These are phyloP conservation scores for Thymus mandschuricus DNA, from an alignment of 257 asterid species.

Conservation along the genomic window DNA sequence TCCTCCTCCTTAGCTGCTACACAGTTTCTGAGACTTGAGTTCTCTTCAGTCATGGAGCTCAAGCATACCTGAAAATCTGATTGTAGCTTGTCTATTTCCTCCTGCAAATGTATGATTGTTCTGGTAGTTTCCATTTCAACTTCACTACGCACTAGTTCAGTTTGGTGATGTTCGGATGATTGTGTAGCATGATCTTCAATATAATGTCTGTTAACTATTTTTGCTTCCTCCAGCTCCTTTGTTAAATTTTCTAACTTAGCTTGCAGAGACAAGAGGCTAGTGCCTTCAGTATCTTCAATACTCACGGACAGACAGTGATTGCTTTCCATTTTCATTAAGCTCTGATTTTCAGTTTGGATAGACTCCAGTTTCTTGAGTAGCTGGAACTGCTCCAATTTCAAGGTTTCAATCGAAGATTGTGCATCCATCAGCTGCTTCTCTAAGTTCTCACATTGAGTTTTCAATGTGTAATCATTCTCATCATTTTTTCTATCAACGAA, in stretches of 20 bases:
- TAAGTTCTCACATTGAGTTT: slow-evolving; percentile 41
- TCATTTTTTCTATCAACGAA: slow-evolving; percentile 31
- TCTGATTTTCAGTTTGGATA: slow-evolving; percentile 47
- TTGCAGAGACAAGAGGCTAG: slow-evolving; percentile 42
- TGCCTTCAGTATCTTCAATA: slow-evolving; percentile 38
- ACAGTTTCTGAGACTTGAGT: slow-evolving; percentile 50
- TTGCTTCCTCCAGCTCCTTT: slow-evolving; percentile 53
- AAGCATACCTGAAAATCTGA: slow-evolving; percentile 56
- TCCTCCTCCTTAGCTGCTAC: slow-evolving; percentile 69
- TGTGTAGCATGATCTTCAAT: slow-evolving; percentile 48
- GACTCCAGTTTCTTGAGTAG: slow-evolving; percentile 53
- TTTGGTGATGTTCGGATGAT: slow-evolving; percentile 48
- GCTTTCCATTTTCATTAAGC: slow-evolving; percentile 37
- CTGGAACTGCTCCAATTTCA: slow-evolving; percentile 55
- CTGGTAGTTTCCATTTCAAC: slow-evolving; percentile 72
- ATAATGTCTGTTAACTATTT: slow-evolving; percentile 43
- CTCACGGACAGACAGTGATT: slow-evolving; percentile 32
- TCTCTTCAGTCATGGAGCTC: slow-evolving; percentile 67
- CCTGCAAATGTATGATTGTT: slow-evolving; percentile 69
- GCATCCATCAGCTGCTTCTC: slow-evolving; percentile 59
- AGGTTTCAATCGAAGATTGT: slow-evolving; percentile 46
- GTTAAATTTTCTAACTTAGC: slow-evolving; percentile 55
- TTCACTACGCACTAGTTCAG: slow-evolving; percentile 56
- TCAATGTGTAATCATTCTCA: slow-evolving; percentile 30
- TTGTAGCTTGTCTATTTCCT: slow-evolving; percentile 64